A percentile compares a stretch with the other conserved stretches of the same genome.
Evolutionary conservation across 192 early-diverging fungal genomes (phyloP).

Genomic region (Chytriomyces sp.): DNA sequence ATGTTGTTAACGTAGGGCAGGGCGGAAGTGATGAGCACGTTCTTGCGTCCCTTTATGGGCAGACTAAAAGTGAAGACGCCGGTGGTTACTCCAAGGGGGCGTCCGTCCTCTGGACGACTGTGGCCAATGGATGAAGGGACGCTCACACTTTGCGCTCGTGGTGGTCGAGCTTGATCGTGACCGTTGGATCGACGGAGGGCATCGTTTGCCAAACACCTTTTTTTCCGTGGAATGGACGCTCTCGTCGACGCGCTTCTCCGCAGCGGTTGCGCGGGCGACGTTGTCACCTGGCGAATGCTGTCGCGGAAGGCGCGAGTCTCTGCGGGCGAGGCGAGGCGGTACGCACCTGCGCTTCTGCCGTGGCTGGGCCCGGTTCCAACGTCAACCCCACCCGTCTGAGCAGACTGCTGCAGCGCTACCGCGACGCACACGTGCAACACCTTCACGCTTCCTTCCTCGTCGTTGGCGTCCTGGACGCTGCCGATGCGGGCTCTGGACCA

Average conservation of each 20-base stretch:
- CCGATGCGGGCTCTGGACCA: background rate
- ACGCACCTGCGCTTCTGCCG: too few relatives aligned
- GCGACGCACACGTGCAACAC: background rate
- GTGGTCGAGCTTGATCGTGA: slow-evolving; percentile 43
- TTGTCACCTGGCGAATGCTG: background rate
- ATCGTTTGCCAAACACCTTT: background rate
- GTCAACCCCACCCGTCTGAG: background rate
- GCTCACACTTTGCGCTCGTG: slow-evolving; percentile 33
- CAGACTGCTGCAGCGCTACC: slow-evolving; percentile 1
- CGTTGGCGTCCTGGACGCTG: background rate
- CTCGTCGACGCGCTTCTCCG: background rate
- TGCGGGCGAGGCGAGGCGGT: background rate
- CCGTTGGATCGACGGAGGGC: slow-evolving; percentile 17
- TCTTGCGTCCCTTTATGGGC: slow-evolving; percentile 72
- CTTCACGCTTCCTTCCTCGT: background rate
- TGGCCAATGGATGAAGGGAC: background rate
- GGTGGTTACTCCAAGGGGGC: background rate
- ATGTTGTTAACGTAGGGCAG: slow-evolving; percentile 99
- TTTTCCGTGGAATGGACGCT: background rate
- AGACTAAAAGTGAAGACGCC: slow-evolving; percentile 33
- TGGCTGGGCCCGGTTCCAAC: background rate
- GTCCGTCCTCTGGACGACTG: background rate
- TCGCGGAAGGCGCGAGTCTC: background rate
- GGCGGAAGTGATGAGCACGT: slow-evolving; percentile 94
- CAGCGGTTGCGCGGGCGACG: slow-evolving; percentile 1